Conservation (phyloP, 2,329 filamentous ascomycete genomes). For the Lomentospora prolificans region DNA sequence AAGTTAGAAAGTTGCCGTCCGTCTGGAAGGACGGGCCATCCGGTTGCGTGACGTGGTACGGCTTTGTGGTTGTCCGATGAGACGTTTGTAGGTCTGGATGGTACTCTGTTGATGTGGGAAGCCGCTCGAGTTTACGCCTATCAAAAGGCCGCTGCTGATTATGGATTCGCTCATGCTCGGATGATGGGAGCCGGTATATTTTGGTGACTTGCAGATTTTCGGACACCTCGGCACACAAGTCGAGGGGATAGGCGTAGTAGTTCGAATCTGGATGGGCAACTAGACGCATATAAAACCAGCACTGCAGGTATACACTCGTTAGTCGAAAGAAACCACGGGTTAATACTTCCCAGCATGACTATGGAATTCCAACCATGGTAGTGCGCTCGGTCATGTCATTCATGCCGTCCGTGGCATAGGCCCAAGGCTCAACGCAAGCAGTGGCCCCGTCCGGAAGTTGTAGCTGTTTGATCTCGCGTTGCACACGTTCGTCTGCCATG, state of each 20-base stretch:
- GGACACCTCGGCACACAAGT: slow-evolving; percentile 41
- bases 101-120: slow-evolving; percentile 30
- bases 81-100: slow-evolving; percentile 19
- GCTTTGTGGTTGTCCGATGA: slow-evolving; percentile 21
- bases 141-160: slow-evolving; percentile 26
- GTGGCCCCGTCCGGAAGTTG: slow-evolving; percentile 32
- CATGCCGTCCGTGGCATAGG: slow-evolving; percentile 44
- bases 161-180: slow-evolving; percentile 27
- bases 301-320: slow-evolving; percentile 14
- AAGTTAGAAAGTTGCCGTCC: slow-evolving; percentile 34
- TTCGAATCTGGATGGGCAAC: slow-evolving; percentile 36
- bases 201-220: slow-evolving; percentile 38
- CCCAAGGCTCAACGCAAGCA: slow-evolving; percentile 43
- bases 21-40: slow-evolving; percentile 32
- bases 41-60: slow-evolving; percentile 27
- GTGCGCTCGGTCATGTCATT: slow-evolving; percentile 36
- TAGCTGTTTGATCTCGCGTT: slow-evolving; percentile 30
- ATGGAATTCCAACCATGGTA: slow-evolving; percentile 32
- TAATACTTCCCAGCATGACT: no score
- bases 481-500: slow-evolving; percentile 28
- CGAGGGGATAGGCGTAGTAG: slow-evolving; percentile 47
- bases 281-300: slow-evolving; percentile 27
- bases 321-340: not conserved
- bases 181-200: slow-evolving; percentile 36
- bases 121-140: slow-evolving; percentile 26